Conservation (phyloP, 2,329 filamentous ascomycete genomes). For the Graphilbum fragrans region DNA sequence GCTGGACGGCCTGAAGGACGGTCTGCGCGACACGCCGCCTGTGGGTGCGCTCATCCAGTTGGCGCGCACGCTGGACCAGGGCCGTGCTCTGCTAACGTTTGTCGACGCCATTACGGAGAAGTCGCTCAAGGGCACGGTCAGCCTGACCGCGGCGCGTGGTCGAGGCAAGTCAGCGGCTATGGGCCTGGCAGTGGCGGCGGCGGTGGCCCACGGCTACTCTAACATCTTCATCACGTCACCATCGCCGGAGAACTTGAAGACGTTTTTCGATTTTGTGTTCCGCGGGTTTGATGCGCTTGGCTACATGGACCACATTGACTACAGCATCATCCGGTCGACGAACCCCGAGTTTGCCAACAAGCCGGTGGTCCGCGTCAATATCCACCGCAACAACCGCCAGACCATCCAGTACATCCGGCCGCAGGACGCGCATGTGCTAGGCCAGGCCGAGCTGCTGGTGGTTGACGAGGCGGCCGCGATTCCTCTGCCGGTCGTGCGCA, state of each 20-base stretch:
- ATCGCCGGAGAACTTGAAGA: slow-evolving; percentile 96
- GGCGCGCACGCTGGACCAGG: slow-evolving; percentile 86
- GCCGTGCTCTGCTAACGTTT: slow-evolving; percentile 92
- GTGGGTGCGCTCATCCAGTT: slow-evolving; percentile 75
- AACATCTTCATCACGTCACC: slow-evolving; percentile 99
- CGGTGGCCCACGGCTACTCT: slow-evolving; percentile 91
- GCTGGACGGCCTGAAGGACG: slow-evolving; percentile 77
- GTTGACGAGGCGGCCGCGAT: slow-evolving; percentile 98
- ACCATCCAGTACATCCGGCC: slow-evolving; percentile 98
- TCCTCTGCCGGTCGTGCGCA: slow-evolving; percentile 79
- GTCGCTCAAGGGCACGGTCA: slow-evolving; percentile 84
- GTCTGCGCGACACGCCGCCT: slow-evolving; percentile 71
- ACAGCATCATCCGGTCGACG: slow-evolving; percentile 95
- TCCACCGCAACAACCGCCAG: slow-evolving; percentile 88
- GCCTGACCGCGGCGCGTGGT: slow-evolving; percentile 84
- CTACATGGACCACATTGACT: slow-evolving; percentile 91
- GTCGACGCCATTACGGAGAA: slow-evolving; percentile 95
- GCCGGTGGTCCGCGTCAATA: slow-evolving; percentile 91
- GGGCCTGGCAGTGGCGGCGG: slow-evolving; percentile 86
- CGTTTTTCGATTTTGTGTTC: slow-evolving; percentile 95
- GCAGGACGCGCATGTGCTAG: slow-evolving; percentile 87
- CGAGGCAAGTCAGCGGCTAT: slow-evolving; percentile 94
- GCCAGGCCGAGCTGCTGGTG: slow-evolving; percentile 87
- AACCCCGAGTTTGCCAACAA: slow-evolving; percentile 95
- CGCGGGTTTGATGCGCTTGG: slow-evolving; percentile 93